phyloP scores from a whole-genome alignment of 1,139 yeast species.

The Nakaseomyces kungkrabaensis region DNA sequence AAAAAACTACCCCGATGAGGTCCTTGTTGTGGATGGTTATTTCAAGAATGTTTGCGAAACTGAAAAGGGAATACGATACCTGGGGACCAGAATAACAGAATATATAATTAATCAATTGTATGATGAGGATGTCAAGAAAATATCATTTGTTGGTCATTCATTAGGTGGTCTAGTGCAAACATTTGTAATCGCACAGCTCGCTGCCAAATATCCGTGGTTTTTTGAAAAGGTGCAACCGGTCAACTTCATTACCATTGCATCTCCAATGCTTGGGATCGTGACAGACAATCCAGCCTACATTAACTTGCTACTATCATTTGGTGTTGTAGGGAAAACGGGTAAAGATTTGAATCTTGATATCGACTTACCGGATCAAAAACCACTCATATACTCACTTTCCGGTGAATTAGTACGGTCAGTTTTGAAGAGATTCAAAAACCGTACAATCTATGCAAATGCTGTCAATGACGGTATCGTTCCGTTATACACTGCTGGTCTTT shows the following conservation, averaged over 20 bases:
- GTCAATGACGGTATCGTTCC: constrained; percentile 83
- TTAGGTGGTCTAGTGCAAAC: constrained; percentile 87
- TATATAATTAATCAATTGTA: constrained; percentile 53
- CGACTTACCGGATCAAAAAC: constrained; percentile 33
- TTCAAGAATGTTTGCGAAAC: constrained; percentile 82
- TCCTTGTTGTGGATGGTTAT: constrained; percentile 70
- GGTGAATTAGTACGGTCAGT: constrained; percentile 70
- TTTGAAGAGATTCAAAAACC: constrained; percentile 49
- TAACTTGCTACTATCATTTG: constrained; percentile 74
- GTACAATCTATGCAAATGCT: constrained; percentile 39
- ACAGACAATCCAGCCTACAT: constrained; percentile 84
- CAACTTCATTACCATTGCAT: constrained; percentile 77
- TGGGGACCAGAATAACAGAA: constrained; percentile 78
- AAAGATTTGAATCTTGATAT: constrained; percentile 69
- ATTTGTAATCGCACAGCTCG: constrained; percentile 78
- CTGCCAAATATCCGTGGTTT: constrained; percentile 61
- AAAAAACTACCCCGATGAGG: constrained; percentile 37
- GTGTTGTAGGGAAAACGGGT: constrained; percentile 89
- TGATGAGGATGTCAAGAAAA: constrained; percentile 40
- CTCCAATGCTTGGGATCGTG: constrained; percentile 78
- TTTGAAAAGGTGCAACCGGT: constrained; percentile 58
- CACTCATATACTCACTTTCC: constrained; percentile 65
- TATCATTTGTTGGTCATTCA: constrained; percentile 88
- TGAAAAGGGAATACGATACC: constrained; percentile 78
- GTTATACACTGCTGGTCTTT: constrained; percentile 69